Percentiles rank a stretch among this genome's conserved stretches.
These are phyloP conservation scores for Pythium utonaiense DNA, from an alignment of 352 stramenopile genomes.

Conservation along the genomic window DNA sequence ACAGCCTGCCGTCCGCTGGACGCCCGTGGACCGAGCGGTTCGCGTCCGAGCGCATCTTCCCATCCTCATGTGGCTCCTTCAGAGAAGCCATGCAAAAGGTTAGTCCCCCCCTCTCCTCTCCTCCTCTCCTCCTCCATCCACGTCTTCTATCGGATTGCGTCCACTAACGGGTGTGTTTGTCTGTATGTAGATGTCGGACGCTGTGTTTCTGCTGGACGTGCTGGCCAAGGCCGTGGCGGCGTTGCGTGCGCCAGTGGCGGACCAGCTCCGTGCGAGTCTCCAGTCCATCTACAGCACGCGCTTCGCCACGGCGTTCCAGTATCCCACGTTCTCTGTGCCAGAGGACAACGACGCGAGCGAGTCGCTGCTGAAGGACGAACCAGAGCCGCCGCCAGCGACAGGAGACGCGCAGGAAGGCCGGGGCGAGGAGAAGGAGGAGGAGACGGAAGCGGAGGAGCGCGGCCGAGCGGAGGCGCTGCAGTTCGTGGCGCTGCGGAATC, in stretches of 20 bases:
- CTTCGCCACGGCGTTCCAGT: too few species aligned
- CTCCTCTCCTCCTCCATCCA: too few species aligned
- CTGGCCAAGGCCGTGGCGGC: conserved; percentile 11
- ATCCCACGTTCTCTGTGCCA: too few species aligned
- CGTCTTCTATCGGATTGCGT: background rate
- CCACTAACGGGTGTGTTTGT: background rate
- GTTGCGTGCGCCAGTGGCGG: conserved; percentile 2
- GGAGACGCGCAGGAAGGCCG: too few species aligned
- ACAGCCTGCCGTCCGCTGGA: conserved; percentile 18
- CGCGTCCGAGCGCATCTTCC: conserved; percentile 12
- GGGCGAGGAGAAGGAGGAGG: too few species aligned
- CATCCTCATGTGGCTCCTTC: conserved; percentile 9
- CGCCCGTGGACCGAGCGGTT: background rate
- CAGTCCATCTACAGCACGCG: too few species aligned
- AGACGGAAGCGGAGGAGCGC: conserved; percentile 19
- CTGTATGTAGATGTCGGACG: conserved; percentile 14
- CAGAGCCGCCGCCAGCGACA: too few species aligned
- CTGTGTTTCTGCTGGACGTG: conserved; percentile 19
- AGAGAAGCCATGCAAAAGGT: conserved; percentile 23
- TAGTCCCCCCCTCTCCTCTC: too few species aligned
- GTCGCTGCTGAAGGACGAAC: too few species aligned
- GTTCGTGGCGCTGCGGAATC: conserved; percentile 22
- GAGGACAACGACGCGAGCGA: too few species aligned
- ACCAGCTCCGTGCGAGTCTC: too few species aligned
- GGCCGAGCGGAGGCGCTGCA: conserved; percentile 19